These are phyloP conservation scores for Heliophila coronopifolia DNA, from an alignment of 441 rosid species.

Conservation along the genomic window DNA sequence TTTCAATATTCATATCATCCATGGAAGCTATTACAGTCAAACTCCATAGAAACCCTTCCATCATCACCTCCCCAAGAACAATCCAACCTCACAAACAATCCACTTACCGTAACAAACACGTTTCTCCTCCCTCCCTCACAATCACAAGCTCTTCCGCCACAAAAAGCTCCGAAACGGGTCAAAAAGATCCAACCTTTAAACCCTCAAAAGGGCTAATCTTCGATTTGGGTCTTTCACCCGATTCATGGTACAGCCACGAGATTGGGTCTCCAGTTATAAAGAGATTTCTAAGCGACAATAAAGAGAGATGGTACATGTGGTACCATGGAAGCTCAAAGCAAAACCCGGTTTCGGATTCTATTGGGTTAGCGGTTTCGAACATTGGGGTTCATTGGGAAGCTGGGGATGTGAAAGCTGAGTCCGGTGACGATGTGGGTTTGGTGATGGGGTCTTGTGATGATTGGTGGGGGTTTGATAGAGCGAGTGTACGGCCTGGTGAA, in stretches of 20 bases:
- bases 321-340: constrained; percentile 49
- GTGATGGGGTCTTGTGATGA: constrained; percentile 53
- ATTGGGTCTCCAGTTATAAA: constrained; percentile 55
- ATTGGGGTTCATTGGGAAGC: constrained; percentile 77
- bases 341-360: constrained; percentile 34
- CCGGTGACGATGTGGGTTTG: constrained; percentile 51
- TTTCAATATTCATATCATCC: constrained; percentile 13
- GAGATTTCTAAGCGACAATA: constrained; percentile 63
- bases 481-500: constrained; percentile 56
- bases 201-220: constrained; percentile 25
- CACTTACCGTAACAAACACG: constrained; percentile 15
- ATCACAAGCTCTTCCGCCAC: constrained; percentile 34
- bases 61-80: constrained; percentile 21
- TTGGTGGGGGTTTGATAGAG: constrained; percentile 81
- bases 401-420: constrained; percentile 36
- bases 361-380: constrained; percentile 69
- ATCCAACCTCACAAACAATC: constrained; percentile 17
- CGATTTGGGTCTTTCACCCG: constrained; percentile 9
- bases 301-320: constrained; percentile 92
- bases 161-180: constrained; percentile 29
- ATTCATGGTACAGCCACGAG: constrained; percentile 27
- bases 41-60: constrained; percentile 20
- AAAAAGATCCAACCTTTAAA: constrained; percentile 17
- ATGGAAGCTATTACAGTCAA: constrained; percentile 35
- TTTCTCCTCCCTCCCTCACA: constrained; percentile 17